Conservation (phyloP, 192 early-diverging fungal species). For the Podila verticillata region DNA sequence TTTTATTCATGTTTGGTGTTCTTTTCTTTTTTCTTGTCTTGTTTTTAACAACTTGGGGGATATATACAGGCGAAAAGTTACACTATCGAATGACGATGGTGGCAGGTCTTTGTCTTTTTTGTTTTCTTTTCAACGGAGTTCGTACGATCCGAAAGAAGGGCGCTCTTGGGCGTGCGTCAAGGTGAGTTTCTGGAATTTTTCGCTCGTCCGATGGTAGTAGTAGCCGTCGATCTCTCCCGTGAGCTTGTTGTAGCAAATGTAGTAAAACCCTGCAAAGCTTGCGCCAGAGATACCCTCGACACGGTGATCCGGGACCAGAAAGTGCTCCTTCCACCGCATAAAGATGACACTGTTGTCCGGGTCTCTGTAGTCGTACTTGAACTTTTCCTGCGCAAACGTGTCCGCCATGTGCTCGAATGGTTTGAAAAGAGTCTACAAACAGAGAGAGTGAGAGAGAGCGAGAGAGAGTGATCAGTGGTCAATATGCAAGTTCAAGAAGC, state of each 20-base stretch:
- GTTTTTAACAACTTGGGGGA: too few species aligned
- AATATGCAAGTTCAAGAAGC: background rate
- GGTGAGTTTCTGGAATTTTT: conserved; percentile 52
- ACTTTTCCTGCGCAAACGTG: conserved; percentile 22
- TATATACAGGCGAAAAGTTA: background rate
- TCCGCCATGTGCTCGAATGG: conserved; percentile 52
- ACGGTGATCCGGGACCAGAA: conserved; percentile 88
- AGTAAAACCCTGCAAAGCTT: conserved; percentile 92
- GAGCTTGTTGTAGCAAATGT: conserved; percentile 75
- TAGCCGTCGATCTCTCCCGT: conserved; percentile 70
- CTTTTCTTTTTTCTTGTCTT: too few species aligned
- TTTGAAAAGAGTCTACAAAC: conserved; percentile 55
- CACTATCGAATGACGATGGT: background rate
- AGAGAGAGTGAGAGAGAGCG: background rate
- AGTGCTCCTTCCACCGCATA: conserved; percentile 96
- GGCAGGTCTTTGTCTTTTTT: background rate
- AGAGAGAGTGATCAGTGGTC: background rate
- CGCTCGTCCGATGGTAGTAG: conserved; percentile 68
- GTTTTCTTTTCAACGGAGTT: background rate
- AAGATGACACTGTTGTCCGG: conserved; percentile 70
- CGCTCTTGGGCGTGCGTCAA: background rate
- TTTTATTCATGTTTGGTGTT: too few species aligned
- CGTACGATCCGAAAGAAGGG: background rate
- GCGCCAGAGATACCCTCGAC: conserved; percentile 82
- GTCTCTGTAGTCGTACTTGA: conserved; percentile 6